Percentiles rank a stretch among this genome's conserved stretches.
phyloP scores from a whole-genome alignment of 2,329 filamentous ascomycete genomes.

The Alternaria metachromatica region DNA sequence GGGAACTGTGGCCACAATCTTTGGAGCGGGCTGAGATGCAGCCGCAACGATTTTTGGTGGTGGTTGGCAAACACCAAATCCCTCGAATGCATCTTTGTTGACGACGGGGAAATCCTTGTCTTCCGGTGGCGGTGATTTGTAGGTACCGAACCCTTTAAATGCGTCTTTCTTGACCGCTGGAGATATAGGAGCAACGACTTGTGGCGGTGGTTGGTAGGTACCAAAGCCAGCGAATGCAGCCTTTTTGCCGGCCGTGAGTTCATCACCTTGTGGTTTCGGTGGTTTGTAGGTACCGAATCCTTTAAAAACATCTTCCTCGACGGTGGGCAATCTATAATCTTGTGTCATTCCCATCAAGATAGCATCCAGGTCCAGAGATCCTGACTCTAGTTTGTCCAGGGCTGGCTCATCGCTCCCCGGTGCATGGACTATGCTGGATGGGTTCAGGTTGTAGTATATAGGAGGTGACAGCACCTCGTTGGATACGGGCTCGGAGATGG shows the following conservation, averaged over 20 bases:
- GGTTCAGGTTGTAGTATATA: not conserved
- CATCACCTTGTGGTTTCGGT: not conserved
- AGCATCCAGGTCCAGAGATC: not conserved
- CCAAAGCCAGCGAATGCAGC: not conserved
- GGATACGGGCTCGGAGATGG: not conserved
- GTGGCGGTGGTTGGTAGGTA: not conserved
- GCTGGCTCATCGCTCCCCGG: not conserved
- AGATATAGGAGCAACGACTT: not conserved
- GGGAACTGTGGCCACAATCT: not conserved
- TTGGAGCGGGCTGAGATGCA: not conserved
- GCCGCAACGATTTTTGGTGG: not conserved
- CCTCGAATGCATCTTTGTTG: not conserved
- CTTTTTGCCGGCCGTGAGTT: not conserved
- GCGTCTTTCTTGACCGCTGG: no score
- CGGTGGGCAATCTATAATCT: accelerated
- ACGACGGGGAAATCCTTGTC: accelerated
- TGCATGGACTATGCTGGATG: no score
- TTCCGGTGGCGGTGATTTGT: not conserved
- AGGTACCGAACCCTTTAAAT: not conserved
- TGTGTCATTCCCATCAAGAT: not conserved
- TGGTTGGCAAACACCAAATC: no score
- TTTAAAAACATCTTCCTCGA: not conserved
- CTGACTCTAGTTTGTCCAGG: accelerated
- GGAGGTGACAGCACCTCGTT: not conserved
- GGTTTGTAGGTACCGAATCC: not conserved